Evolutionary conservation across 345 rosid genomes (phyloP), one percentile per base, ranked within the genome.

Genomic region (Heritiera littoralis): DNA sequence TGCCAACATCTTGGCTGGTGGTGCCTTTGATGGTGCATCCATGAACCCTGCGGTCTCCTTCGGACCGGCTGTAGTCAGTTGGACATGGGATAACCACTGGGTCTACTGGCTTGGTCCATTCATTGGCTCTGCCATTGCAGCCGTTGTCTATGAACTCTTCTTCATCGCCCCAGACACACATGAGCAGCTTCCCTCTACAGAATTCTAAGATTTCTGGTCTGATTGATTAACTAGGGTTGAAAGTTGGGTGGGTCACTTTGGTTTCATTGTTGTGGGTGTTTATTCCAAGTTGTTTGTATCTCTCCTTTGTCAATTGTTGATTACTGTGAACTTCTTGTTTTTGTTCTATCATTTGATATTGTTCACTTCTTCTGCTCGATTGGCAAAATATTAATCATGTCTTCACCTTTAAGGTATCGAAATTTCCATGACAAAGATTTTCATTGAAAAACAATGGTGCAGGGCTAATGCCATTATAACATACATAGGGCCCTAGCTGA

Each of bases 41-140:
- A 95, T 93, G 98, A 95, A 95, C 88, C 98, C 98, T 0, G 98
- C 98, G 0, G 98, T 95, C 40, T 89, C 97, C 4, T 95, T 93
- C 66, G 98, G 98, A 20, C 98, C 98, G 0, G 98, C 98, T 0
- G 90, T 95, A 66, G 98, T 93, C 70, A 92, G 98, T 91, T 90
- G 97, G 98, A 85, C 89, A n/a, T 93, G 98, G 98, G 84, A 86
- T 23, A 86, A 83, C 83, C 98, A 95, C 84, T 92, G 98, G 98
- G 92, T 93, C 75, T 95, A 93, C 88, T 95, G 98, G 98, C 86
- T 89, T 7, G 98, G 98, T 51, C 98, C 98, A 2, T 86, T 93
- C 67, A 6, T 90, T 7, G 98, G 98, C 1, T 83, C 93, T 45
- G 94, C 89, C 28, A 84, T 93, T 32, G 98, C 98, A 4, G 97